Percentiles rank a stretch among this genome's conserved stretches.
phyloP scores from a whole-genome alignment of 192 early-diverging fungal genomes.

The Backusella luteola region DNA sequence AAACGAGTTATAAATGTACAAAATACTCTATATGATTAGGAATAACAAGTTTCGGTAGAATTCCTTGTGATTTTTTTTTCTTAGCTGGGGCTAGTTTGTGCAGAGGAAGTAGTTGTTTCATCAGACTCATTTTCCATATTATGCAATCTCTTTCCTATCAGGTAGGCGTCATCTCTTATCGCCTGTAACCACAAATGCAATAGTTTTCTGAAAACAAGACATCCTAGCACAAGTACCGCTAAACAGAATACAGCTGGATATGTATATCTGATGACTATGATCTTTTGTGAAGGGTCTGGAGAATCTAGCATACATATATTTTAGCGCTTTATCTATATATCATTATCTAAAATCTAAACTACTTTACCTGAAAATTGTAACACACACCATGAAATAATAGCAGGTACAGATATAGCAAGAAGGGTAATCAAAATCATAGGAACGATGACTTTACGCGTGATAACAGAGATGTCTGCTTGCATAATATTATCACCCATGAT shows the following conservation, averaged over 20 bases:
- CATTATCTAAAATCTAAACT: not conserved
- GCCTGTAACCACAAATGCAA: slow-evolving; percentile 71
- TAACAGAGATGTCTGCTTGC: slow-evolving; percentile 28
- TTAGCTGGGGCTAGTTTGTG: not conserved
- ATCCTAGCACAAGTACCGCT: slow-evolving; percentile 20
- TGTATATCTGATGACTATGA: slow-evolving; percentile 10
- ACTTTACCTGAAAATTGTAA: slow-evolving; percentile 30
- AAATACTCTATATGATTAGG: not conserved
- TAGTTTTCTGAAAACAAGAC: slow-evolving; percentile 33
- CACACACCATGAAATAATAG: slow-evolving; percentile 34
- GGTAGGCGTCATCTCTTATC: slow-evolving; percentile 81
- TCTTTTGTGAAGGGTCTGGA: not conserved
- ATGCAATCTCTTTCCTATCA: slow-evolving; percentile 82
- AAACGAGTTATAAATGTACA: slow-evolving; percentile 11
- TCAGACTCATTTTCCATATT: slow-evolving; percentile 53
- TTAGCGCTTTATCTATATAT: slow-evolving; percentile 6
- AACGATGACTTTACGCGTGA: slow-evolving; percentile 35
- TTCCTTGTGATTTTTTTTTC: slow-evolving; percentile 6
- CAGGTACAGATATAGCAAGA: slow-evolving; percentile 36
- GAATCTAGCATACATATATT: slow-evolving; percentile 6
- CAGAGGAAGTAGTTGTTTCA: not conserved
- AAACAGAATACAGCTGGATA: slow-evolving; percentile 45
- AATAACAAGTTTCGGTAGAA: not conserved
- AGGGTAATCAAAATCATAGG: slow-evolving; percentile 32
- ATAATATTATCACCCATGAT: slow-evolving; percentile 32